Base-by-base conservation (phyloP, 495 filamentous ascomycete genomes). In the Lasiosphaeria hispida region DNA sequence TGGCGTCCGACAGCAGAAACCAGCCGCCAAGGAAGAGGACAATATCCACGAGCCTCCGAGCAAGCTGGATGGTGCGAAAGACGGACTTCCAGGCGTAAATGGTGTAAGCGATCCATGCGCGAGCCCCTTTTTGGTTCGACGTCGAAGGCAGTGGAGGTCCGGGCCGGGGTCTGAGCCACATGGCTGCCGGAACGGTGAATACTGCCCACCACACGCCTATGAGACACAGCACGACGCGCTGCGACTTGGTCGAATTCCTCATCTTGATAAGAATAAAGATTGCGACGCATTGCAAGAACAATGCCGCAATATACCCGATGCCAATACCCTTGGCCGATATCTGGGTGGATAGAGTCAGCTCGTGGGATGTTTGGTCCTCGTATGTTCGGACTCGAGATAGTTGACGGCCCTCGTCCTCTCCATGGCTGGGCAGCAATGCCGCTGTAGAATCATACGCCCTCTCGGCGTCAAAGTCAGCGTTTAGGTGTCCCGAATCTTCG, bases 121-220 rank as follows among this genome's bases (percentile, higher is more conserved):
- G 64, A 2, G 63, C n/a, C 0, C 64, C 63, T 55, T 1, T 59
- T 36, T 55, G 57, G 65, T 44, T 63, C n/a, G 62, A 64, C 37
- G 65, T 72, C 50, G 70, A 62, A 13, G 75, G 71, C 2, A 98
- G 68, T 10, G 91, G 90, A 2, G 94, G 94, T 0, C 94, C 94
- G 8, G 94, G 94, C 33, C 94, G 83, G 13, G 93, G 85, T 18
- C 92, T 84, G n/a, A 98, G 80, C 90, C 91, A 97, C 58, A 96
- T 70, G 18, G 87, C 88, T 7, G 92, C 89, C 3, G 94, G 94
- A 52, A 97, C 84, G 10, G 92, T 93, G 65, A 98, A 97, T 37
- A 84, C 51, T 51, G 94, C 86, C 94, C 94, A 97, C 94, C 94
- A 98, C n/a, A 85, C 70, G 11, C 94, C 94, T 49, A 97, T 85